A percentile compares a stretch with the other conserved stretches of the same genome.
Conservation (phyloP, 2,329 filamentous ascomycete genomes). For the Alternaria sp. region DNA sequence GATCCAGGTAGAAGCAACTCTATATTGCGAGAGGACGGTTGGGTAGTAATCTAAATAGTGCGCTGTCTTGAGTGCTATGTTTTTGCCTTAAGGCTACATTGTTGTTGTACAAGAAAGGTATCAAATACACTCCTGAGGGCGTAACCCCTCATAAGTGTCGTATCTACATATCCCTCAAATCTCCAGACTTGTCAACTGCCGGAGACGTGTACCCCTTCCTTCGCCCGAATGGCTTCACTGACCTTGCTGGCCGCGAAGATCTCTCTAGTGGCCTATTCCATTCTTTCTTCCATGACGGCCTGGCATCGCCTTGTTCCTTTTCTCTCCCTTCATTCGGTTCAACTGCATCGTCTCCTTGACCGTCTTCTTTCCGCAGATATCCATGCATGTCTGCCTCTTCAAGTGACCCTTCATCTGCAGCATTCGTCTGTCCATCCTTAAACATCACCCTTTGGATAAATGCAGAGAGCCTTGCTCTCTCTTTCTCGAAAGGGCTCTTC, state of each 20-base stretch:
- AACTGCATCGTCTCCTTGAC: neutral
- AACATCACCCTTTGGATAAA: slow-evolving; percentile 38
- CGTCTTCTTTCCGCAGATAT: slow-evolving; percentile 15
- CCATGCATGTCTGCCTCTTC: slow-evolving; percentile 27
- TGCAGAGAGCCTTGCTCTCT: slow-evolving; percentile 37
- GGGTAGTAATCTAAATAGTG: neutral
- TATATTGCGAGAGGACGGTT: neutral
- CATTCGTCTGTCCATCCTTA: slow-evolving; percentile 13
- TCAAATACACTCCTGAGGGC: neutral
- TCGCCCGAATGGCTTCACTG: slow-evolving; percentile 2
- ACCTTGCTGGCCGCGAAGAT: slow-evolving; percentile 1
- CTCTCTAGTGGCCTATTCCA: slow-evolving; percentile 26
- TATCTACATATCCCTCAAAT: slow-evolving; percentile 8
- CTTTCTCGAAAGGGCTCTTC: slow-evolving; percentile 39
- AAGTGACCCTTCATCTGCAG: neutral
- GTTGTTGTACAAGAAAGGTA: slow-evolving; percentile 14
- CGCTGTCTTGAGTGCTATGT: neutral
- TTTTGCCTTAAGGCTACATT: slow-evolving; percentile 1
- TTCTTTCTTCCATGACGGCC: slow-evolving; percentile 28
- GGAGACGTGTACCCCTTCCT: slow-evolving; percentile 2
- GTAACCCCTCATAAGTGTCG: slow-evolving; percentile 2
- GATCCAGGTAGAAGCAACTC: neutral
- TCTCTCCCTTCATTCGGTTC: neutral
- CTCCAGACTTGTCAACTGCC: neutral
- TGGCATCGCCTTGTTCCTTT: slow-evolving; percentile 1